phyloP scores from a whole-genome alignment of 345 rosid genomes.

The Salix brachista region DNA sequence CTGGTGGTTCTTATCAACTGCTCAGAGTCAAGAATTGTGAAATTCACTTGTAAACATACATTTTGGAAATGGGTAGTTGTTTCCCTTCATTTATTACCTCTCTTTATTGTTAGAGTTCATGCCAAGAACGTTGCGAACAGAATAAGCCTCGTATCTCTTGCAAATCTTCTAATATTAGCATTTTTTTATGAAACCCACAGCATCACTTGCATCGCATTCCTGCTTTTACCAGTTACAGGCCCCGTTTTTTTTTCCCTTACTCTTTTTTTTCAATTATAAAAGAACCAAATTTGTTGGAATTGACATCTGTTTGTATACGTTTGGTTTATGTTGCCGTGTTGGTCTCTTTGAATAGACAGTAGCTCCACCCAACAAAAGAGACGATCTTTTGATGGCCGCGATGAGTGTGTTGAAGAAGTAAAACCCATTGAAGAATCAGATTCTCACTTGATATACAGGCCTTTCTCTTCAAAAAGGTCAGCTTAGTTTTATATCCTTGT shows the following conservation, averaged over 20 bases:
- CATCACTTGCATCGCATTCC: not conserved
- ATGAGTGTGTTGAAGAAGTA: conserved; percentile 31
- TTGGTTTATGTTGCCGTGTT: not conserved
- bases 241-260: conserved; percentile 1
- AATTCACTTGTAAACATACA: not conserved
- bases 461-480: conserved; percentile 42
- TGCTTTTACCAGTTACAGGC: not conserved
- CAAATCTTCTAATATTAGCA: conserved; percentile 37
- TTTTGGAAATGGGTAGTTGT: conserved; percentile 21
- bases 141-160: conserved; percentile 2
- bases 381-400: conserved; percentile 36
- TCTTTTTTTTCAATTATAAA: not conserved
- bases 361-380: conserved; percentile 32
- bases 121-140: conserved; percentile 30
- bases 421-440: conserved; percentile 42
- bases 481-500: conserved; percentile 9
- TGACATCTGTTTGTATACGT: not conserved
- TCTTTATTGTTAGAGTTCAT: conserved; percentile 9
- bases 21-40: conserved; percentile 6
- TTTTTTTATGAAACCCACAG: conserved; percentile 25
- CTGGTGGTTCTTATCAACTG: conserved; percentile 27
- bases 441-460: conserved; percentile 27
- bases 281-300: not conserved
- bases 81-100: conserved; percentile 37
- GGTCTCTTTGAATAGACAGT: conserved; percentile 24